Percentiles rank a stretch among this genome's conserved stretches.
Conservation (phyloP, 305 asterid species). For the Solanum chacoense region DNA sequence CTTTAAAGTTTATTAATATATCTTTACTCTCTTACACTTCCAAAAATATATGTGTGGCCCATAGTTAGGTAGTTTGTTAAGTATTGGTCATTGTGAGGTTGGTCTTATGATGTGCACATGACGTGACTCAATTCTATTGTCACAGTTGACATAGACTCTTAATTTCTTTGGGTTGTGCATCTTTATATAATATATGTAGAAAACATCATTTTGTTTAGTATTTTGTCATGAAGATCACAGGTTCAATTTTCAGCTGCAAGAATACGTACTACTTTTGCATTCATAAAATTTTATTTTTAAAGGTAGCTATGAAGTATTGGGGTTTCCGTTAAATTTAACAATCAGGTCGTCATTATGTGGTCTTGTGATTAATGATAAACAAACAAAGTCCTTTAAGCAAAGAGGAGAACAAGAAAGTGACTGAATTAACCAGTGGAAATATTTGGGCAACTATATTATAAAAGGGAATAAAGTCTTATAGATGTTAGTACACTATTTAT, state of each 20-base stretch:
- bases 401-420: no score
- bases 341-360: not conserved
- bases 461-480: no score
- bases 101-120: no score
- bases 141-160: not conserved
- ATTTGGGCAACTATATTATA: no score
- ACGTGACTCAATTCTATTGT: not conserved
- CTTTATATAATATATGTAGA: not conserved
- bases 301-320: not conserved
- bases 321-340: not conserved
- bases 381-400: no score
- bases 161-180: not conserved
- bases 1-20: not conserved
- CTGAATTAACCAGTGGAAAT: no score
- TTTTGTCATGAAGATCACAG: not conserved
- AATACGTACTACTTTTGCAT: not conserved
- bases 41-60: not conserved
- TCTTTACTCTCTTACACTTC: not conserved
- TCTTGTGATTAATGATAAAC: no score
- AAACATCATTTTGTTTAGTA: not conserved
- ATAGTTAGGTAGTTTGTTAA: not conserved
- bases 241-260: not conserved
- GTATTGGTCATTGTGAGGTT: not conserved
- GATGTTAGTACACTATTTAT: no score
- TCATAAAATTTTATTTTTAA: not conserved